phyloP scores from a whole-genome alignment of 1,284 basidiomycete genomes.

The Phaffia rhodozyma region DNA sequence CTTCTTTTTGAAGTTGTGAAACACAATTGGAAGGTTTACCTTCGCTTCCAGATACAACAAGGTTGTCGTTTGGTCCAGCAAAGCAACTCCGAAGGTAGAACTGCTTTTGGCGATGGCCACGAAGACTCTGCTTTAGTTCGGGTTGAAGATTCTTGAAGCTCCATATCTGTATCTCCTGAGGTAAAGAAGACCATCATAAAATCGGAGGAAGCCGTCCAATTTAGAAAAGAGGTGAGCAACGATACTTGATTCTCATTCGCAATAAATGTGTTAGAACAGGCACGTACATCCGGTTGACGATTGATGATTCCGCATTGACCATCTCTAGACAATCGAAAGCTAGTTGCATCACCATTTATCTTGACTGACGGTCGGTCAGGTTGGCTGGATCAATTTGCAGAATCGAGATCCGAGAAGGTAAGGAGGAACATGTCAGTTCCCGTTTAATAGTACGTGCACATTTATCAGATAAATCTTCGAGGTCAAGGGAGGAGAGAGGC shows the following conservation, averaged over 20 bases:
- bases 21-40: slow-evolving; percentile 42
- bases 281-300: slow-evolving; percentile 67
- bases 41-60: slow-evolving; percentile 89
- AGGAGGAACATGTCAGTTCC: neutral
- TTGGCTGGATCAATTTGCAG: slow-evolving; percentile 32
- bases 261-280: neutral
- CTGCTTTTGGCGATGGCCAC: slow-evolving; percentile 63
- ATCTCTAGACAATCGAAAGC: slow-evolving; percentile 75
- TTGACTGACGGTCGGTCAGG: neutral
- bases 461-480: neutral
- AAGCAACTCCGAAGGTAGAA: slow-evolving; percentile 88
- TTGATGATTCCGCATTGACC: slow-evolving; percentile 79
- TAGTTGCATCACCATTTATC: slow-evolving; percentile 54
- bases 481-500: slow-evolving; percentile 11
- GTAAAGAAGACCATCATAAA: slow-evolving; percentile 17
- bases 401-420: slow-evolving; percentile 30
- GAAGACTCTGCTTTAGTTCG: slow-evolving; percentile 61
- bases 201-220: slow-evolving; percentile 15
- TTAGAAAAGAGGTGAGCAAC: neutral
- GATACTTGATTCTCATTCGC: no score
- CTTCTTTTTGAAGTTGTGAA: neutral
- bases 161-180: slow-evolving; percentile 77
- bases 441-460: no score
- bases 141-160: slow-evolving; percentile 52
- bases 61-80: slow-evolving; percentile 79